Base-by-base conservation (phyloP, 1,284 basidiomycete genomes). In the Puccinia hordei region DNA sequence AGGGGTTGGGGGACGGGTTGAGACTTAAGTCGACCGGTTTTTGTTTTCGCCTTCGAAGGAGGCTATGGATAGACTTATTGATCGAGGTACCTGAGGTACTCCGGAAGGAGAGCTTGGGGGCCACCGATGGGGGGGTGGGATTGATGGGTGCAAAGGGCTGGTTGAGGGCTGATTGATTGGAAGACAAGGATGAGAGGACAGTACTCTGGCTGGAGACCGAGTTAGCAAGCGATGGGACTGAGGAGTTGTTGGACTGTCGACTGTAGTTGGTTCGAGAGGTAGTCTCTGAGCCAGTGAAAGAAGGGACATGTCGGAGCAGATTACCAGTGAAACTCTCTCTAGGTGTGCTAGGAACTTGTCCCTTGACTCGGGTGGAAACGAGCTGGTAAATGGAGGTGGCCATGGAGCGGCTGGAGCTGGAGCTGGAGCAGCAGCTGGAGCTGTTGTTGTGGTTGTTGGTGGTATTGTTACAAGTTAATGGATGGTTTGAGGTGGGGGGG, bases 321-420 rank as follows among this genome's bases (percentile, higher is more conserved):
- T 13, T 24, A 24, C 41, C 35, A 51, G 8, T 69, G 35, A 46
- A 41, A 8, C 44, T 51, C 9, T 27, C 44, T 49, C 66, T 51
- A 0, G 41, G 8, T 6, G 24, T 30, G 2, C n/a, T 8, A 51
- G 66, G 44, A 12, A 41, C 30, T 6, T 46, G 46, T 17, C 66
- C 66, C 24, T 69, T 69, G 44, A 49, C 66, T 27, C 66, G 41
- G n/a, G 41, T 49, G 24, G 66, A 69, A 51, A 69, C 66, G 33
- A 69, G 44, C 66, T 69, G 66, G 30, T 69, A 69, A 24, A 69
- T 69, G 66, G 66, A 69, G 22, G 38, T n/a, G n/a, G 38, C 44
- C 66, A 69, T 69, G 4, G 66, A 51, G 46, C 41, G 30, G 27
- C 38, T 69, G 46, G 17, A 41, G 33, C 38, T 44, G 65, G 4